These are phyloP conservation scores for Dryas integrifolia DNA, from an alignment of 331 rosid genomes.

Conservation along the genomic window DNA sequence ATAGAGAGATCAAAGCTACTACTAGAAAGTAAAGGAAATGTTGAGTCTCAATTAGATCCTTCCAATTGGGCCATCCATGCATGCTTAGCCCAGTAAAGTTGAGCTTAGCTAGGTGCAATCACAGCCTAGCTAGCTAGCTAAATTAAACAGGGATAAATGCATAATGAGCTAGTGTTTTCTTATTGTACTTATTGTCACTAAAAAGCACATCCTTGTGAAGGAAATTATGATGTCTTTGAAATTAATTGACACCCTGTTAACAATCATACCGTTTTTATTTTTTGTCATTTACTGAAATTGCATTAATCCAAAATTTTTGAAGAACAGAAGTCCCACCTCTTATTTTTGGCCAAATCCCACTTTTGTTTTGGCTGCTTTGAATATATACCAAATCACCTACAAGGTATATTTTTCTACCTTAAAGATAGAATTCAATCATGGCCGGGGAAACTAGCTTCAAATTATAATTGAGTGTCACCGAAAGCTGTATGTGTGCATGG, in stretches of 20 bases:
- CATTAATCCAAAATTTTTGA: background rate
- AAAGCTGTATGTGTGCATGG: constrained; percentile 18
- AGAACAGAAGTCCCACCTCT: background rate
- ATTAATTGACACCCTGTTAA: too few species aligned
- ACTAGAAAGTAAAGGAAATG: too few species aligned
- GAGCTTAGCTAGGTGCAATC: too few species aligned
- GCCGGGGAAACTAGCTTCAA: constrained; percentile 7
- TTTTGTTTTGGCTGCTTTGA: constrained; percentile 7
- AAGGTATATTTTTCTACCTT: background rate
- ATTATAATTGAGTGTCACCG: constrained; percentile 28
- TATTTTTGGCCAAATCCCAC: background rate
- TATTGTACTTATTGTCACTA: background rate
- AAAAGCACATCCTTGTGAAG: too few species aligned
- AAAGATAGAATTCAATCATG: constrained; percentile 10
- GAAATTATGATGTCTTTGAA: background rate
- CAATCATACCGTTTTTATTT: background rate
- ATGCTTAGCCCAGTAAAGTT: background rate
- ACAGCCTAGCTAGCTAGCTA: too few species aligned
- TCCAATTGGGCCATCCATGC: background rate
- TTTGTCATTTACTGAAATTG: background rate
- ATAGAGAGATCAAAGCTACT: too few species aligned
- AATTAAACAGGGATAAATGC: too few species aligned
- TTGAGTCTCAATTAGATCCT: background rate
- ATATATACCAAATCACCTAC: constrained; percentile 7
- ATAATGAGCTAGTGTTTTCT: too few species aligned